These are phyloP conservation scores for Sisymbrium irio DNA, from an alignment of 345 rosid genomes.

Conservation along the genomic window DNA sequence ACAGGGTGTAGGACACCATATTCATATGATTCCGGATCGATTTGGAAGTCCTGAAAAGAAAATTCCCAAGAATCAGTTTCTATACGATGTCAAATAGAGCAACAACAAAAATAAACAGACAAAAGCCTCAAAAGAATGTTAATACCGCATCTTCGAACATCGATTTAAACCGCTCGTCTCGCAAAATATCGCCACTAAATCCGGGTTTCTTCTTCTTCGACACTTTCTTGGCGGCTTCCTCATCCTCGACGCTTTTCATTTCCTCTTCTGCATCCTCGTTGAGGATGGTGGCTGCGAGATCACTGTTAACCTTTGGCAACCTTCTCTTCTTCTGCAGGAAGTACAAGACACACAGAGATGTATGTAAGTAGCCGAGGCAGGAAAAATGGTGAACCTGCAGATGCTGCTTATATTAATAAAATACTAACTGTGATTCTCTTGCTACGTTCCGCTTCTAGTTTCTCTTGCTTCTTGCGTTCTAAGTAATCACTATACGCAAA, in stretches of 20 bases:
- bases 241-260: conserved; percentile 43
- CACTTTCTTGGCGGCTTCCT: conserved; percentile 51
- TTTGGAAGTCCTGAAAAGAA: conserved; percentile 68
- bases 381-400: not conserved
- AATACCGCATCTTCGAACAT: conserved; percentile 68
- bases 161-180: conserved; percentile 54
- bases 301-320: conserved; percentile 73
- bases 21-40: conserved; percentile 63
- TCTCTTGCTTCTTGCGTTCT: conserved; percentile 63
- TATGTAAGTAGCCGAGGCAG: conserved; percentile 16
- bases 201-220: conserved; percentile 69
- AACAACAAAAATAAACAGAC: not conserved
- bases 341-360: conserved; percentile 19
- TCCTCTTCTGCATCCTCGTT: conserved; percentile 55
- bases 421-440: conserved; percentile 75
- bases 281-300: conserved; percentile 55
- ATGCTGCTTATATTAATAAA: conserved; percentile 8
- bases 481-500: conserved; percentile 59
- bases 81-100: not conserved
- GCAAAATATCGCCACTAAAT: conserved; percentile 44
- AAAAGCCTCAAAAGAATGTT: not conserved
- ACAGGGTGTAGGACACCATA: conserved; percentile 75
- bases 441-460: conserved; percentile 49
- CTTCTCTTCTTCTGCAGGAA: conserved; percentile 57
- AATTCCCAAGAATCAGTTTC: not conserved